phyloP scores from a whole-genome alignment of 2,329 filamentous ascomycete species.

The Drechslerella stenobrocha region DNA sequence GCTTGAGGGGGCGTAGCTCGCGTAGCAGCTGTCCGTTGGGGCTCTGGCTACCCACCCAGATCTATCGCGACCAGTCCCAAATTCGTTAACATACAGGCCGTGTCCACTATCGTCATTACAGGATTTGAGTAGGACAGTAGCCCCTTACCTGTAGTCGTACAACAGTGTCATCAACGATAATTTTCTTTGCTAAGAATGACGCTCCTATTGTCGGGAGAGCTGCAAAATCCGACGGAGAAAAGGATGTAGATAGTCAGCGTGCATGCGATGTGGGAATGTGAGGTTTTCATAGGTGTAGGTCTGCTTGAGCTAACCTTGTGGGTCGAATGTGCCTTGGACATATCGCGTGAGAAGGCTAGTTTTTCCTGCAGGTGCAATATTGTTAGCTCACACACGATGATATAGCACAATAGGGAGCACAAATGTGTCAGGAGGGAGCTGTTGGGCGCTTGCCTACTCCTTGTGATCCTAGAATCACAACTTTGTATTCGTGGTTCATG shows the following conservation, averaged over 20 bases:
- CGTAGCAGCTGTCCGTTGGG: not conserved
- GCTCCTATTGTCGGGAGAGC: slow-evolving; percentile 53
- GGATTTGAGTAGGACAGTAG: slow-evolving; percentile 8
- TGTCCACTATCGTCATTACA: not conserved
- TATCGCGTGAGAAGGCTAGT: slow-evolving; percentile 50
- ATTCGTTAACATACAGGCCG: not conserved
- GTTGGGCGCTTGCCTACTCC: slow-evolving; percentile 47
- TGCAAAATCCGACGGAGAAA: slow-evolving; percentile 2
- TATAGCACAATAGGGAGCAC: not conserved
- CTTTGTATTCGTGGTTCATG: slow-evolving; percentile 48
- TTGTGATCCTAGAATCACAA: slow-evolving; percentile 49
- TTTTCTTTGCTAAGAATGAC: slow-evolving; percentile 53
- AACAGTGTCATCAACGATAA: slow-evolving; percentile 53
- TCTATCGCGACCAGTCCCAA: slow-evolving; percentile 3
- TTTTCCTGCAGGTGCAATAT: slow-evolving; percentile 20
- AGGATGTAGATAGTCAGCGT: not conserved
- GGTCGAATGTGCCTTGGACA: slow-evolving; percentile 53
- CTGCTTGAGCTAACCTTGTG: slow-evolving; percentile 39
- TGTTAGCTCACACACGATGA: slow-evolving; percentile 2
- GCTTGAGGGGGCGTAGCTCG: too few relatives aligned
- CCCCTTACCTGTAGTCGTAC: slow-evolving; percentile 52
- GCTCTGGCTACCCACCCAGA: slow-evolving; percentile 27
- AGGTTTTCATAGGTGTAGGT: not conserved
- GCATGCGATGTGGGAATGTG: not conserved
- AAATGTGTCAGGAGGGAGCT: not conserved